Base-by-base conservation (phyloP, 495 filamentous ascomycete species). In the Aspergillus saccharolyticus region DNA sequence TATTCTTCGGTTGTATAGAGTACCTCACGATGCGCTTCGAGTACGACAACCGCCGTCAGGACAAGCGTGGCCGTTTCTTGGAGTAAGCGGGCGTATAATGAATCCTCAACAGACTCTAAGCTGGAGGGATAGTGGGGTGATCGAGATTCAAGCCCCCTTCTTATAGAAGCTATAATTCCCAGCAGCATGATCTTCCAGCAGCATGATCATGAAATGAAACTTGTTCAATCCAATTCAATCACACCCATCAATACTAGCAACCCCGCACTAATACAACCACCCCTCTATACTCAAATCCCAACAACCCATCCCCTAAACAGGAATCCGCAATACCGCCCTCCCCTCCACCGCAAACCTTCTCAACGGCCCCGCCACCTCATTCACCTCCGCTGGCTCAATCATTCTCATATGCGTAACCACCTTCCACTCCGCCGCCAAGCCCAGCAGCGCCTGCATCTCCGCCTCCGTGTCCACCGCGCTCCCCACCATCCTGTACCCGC, bases 271-370 rank as follows among this genome's bases (percentile, higher is more conserved):
- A n/a, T n/a, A n/a, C 25, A 28, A 3, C 25, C 25, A 28, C 25
- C 25, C 25, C 25, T 4, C 3, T 28, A 28, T 28, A 28, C 9
- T 4, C 25, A 28, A 28, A n/a, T n/a, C n/a, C n/a, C n/a, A n/a
- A n/a, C n/a, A 28, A 9, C 9, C 25, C 25, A 28, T 3, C 25
- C 43, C 67, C 63, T 63, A 61, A 63, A 9, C 25, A 28, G 68
- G 70, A 65, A 64, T 70, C 63, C 67, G 66, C 45, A 61, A 18
- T 19, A 63, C 63, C 25, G 57, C 48, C 59, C 63, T 57, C 12
- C 60, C 65, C 65, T 60, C 59, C 16, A 59, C 54, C 54, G 44
- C 54, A 47, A 63, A 67, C 39, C 61, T 52, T 15, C 59, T 51
- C 51, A 65, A 53, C 33, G 33, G 53, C 46, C 65, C 62, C 49